phyloP scores from a whole-genome alignment of 805 yeast genomes.

The Lipomyces anomalus region DNA sequence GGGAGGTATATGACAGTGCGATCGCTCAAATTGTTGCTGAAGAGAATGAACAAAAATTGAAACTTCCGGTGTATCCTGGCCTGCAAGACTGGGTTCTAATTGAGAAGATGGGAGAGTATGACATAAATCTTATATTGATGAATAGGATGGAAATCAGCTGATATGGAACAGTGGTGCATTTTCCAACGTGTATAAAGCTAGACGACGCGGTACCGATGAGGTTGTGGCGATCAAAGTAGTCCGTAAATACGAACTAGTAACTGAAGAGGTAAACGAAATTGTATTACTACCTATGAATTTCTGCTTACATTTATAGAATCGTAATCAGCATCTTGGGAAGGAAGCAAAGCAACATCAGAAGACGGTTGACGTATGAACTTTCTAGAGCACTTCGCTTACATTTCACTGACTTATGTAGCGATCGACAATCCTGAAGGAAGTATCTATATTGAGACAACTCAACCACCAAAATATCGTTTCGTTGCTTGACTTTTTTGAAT shows the following conservation, averaged over 20 bases:
- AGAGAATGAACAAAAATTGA: conserved; percentile 31
- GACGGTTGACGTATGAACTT: conserved; percentile 17
- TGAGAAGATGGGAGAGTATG: conserved; percentile 42
- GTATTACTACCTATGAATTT: background rate
- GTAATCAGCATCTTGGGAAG: conserved; percentile 16
- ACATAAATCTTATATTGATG: background rate
- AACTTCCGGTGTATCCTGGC: conserved; percentile 37
- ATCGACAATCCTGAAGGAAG: conserved; percentile 61
- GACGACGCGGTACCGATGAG: conserved; percentile 40
- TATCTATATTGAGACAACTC: conserved; percentile 62
- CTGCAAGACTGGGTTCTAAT: conserved; percentile 34
- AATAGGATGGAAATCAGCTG: no score
- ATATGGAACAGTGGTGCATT: conserved; percentile 80
- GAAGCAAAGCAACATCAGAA: conserved; percentile 23
- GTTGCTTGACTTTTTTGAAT: conserved; percentile 50
- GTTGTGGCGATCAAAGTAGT: conserved; percentile 73
- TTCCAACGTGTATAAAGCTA: conserved; percentile 73
- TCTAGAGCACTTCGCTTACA: background rate
- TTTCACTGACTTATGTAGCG: conserved; percentile 27
- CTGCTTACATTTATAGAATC: background rate
- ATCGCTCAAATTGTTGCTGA: conserved; percentile 38
- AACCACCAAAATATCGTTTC: conserved; percentile 57
- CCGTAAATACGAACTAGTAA: conserved; percentile 43
- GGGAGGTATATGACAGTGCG: conserved; percentile 34
- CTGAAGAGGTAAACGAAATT: conserved; percentile 1